Evolutionary conservation across 1,284 basidiomycete genomes (phyloP).

Genomic region (Austroboletus novae-zelandiae): DNA sequence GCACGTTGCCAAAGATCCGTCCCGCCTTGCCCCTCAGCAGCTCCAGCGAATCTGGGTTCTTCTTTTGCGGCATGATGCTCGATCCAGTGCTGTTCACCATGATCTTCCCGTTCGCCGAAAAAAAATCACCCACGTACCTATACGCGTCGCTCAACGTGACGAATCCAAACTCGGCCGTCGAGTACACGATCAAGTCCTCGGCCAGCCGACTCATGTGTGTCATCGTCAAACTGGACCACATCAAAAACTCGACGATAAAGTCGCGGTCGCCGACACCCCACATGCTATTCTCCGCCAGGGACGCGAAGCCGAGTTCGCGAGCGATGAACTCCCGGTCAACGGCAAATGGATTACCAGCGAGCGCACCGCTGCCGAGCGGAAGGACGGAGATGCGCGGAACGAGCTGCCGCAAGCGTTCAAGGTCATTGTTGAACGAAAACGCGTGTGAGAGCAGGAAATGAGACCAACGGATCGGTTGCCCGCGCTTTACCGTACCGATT

Average conservation of each 20-base stretch:
- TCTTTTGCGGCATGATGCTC: slow-evolving; percentile 99
- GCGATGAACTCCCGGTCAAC: slow-evolving; percentile 90
- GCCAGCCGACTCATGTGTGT: slow-evolving; percentile 93
- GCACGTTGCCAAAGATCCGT: slow-evolving; percentile 87
- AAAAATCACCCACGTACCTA: slow-evolving; percentile 51
- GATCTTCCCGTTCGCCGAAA: neutral
- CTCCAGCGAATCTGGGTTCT: slow-evolving; percentile 97
- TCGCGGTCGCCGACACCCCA: slow-evolving; percentile 96
- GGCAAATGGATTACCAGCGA: slow-evolving; percentile 94
- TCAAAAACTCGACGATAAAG: slow-evolving; percentile 95
- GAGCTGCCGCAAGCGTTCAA: slow-evolving; percentile 84
- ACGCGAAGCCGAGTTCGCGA: slow-evolving; percentile 80
- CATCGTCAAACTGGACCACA: slow-evolving; percentile 94
- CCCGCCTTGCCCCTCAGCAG: slow-evolving; percentile 94
- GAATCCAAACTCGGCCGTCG: slow-evolving; percentile 96
- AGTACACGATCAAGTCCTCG: slow-evolving; percentile 96
- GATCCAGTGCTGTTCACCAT: slow-evolving; percentile 81
- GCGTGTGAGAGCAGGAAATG: slow-evolving; percentile 95
- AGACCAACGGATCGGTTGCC: slow-evolving; percentile 98
- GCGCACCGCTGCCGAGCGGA: slow-evolving; percentile 90
- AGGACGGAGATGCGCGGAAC: slow-evolving; percentile 88
- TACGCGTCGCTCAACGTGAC: slow-evolving; percentile 94
- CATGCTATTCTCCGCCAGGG: slow-evolving; percentile 89
- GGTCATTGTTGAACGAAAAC: slow-evolving; percentile 86
- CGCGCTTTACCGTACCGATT: slow-evolving; percentile 56